Evolutionary conservation across 495 filamentous ascomycete genomes (phyloP), one percentile per base, ranked within the genome.

Genomic region (Aspergillus wentii): DNA sequence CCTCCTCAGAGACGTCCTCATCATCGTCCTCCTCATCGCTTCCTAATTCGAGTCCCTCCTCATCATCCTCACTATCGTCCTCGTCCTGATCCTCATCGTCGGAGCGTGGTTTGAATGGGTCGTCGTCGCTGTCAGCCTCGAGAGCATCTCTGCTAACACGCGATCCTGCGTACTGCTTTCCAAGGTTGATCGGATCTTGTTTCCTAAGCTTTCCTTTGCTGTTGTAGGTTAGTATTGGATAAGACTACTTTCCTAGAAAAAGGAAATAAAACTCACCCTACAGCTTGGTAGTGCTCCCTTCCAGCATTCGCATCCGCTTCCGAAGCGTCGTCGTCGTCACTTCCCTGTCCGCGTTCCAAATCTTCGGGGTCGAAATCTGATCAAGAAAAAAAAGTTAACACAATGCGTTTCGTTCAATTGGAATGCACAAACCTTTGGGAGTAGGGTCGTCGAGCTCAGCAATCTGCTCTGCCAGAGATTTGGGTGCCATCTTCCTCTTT

Each of bases 281-380:
- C 85, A 39, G 75, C 61, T 17, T 82, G 73, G 56, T 98, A 98
- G 51, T 98, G 91, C 44, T 92, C 91, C 11, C 88, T 79, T 14
- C 79, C 59, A 44, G 73, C 52, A 59, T 61, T 62, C 9, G 73
- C 72, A 48, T 80, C 61, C 25, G 40, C 56, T n/a, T 39, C 61
- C 13, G 38, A 23, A 19, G 44, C 54, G 11, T 79, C 80, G 14
- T 74, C 76, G 19, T 72, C 76, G 46, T 74, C 81, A 16, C 68
- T 68, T 33, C 63, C 57, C 9, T 54, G 71, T 8, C 64, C 67
- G 21, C 58, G 70, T 13, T 73, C 77, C 33, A 82, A 74, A 48
- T 83, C 81, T 68, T 97, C 91, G 1, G 88, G 88, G 56, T 98
- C 91, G 52, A 85, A 85, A 56, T 98, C 91, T 95, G 51, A 16